phyloP scores from a whole-genome alignment of 192 early-diverging fungal species.

The Gonapodya prolifera region DNA sequence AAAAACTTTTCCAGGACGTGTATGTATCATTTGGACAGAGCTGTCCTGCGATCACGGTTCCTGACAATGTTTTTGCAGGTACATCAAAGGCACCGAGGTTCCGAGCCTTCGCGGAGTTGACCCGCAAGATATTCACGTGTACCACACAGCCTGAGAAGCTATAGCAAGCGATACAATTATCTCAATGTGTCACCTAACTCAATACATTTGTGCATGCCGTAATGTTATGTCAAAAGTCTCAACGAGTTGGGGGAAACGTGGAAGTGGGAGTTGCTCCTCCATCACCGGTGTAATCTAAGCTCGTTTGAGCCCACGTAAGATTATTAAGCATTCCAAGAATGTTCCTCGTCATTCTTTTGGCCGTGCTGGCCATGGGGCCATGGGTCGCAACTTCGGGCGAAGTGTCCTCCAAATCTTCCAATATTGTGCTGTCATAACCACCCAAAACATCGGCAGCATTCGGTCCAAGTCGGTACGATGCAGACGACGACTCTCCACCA shows the following conservation, averaged over 20 bases:
- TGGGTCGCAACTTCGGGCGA: background rate
- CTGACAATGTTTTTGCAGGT: background rate
- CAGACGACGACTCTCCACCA: background rate
- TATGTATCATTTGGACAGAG: constrained; percentile 28
- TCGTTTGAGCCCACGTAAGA: background rate
- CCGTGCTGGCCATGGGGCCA: background rate
- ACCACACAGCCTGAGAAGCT: too few species aligned
- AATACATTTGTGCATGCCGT: too few species aligned
- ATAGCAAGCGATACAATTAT: too few species aligned
- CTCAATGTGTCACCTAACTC: too few species aligned
- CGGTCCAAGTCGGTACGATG: background rate
- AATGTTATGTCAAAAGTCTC: too few species aligned
- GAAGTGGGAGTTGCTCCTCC: background rate
- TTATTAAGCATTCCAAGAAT: background rate
- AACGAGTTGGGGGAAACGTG: too few species aligned
- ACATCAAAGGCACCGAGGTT: constrained; percentile 53
- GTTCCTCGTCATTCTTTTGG: background rate
- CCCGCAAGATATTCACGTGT: constrained; percentile 57
- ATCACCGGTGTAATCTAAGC: background rate
- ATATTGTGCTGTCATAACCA: background rate
- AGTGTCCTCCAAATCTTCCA: background rate
- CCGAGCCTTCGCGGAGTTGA: constrained; percentile 67
- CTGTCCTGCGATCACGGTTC: background rate
- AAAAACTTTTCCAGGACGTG: constrained; percentile 69
- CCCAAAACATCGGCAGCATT: background rate